A percentile compares a stretch with the other conserved stretches of the same genome.
phyloP scores from a whole-genome alignment of 1,139 yeast species.

The Scheffersomyces quercinus region DNA sequence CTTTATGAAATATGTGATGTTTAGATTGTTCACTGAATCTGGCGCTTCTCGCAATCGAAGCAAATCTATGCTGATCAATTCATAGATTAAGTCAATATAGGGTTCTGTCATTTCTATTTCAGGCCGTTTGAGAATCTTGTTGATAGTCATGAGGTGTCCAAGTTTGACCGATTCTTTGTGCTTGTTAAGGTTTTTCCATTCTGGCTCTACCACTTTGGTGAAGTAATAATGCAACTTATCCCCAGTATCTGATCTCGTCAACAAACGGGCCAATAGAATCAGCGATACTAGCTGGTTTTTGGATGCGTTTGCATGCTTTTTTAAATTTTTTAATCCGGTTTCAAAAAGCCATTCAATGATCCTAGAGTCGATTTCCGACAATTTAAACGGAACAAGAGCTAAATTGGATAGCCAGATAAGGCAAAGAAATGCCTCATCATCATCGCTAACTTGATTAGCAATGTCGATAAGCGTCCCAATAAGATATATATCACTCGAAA shows the following conservation, averaged over 20 bases:
- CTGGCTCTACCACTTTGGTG: slow-evolving; percentile 6
- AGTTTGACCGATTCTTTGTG: slow-evolving; percentile 22
- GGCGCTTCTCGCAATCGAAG: slow-evolving; percentile 8
- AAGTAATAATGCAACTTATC: slow-evolving; percentile 18
- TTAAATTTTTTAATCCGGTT: slow-evolving; percentile 30
- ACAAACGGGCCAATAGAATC: slow-evolving; percentile 37
- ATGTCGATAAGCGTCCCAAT: slow-evolving; percentile 37
- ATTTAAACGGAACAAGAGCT: slow-evolving; percentile 68
- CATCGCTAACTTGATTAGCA: slow-evolving; percentile 30
- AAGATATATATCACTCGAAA: slow-evolving; percentile 59
- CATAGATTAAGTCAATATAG: slow-evolving; percentile 15
- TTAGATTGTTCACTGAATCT: slow-evolving; percentile 19
- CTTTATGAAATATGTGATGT: slow-evolving; percentile 34
- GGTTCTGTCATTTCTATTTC: slow-evolving; percentile 10
- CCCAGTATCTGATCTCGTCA: slow-evolving; percentile 31
- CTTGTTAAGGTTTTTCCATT: slow-evolving; percentile 16
- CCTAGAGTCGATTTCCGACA: slow-evolving; percentile 39
- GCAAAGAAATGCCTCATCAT: slow-evolving; percentile 57
- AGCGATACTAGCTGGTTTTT: slow-evolving; percentile 34
- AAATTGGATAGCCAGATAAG: slow-evolving; percentile 76
- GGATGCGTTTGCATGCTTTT: slow-evolving; percentile 21
- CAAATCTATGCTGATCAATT: slow-evolving; percentile 13
- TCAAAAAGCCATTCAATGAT: slow-evolving; percentile 36
- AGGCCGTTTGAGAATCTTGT: slow-evolving; percentile 34
- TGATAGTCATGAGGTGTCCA: slow-evolving; percentile 40